Evolutionary conservation across 176 grass and related monocot species (phyloP), one percentile per base, ranked within the genome.

Genomic region (Metroxylon sagu): DNA sequence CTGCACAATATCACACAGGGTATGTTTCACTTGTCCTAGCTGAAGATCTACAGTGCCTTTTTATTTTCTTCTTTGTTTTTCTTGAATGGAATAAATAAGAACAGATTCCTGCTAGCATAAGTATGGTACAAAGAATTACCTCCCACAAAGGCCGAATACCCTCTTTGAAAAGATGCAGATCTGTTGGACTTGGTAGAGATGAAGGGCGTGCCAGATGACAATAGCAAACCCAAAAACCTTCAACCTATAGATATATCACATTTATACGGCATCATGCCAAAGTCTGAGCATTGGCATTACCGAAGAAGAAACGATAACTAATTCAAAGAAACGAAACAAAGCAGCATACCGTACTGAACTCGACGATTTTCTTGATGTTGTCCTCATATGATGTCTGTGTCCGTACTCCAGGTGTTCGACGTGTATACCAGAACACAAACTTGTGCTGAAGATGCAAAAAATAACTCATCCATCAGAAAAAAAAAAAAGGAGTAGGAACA

Each of bases 121-220:
- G 35, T 6, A 43, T 43, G 10, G 35, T 10, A 43, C 6, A 43
- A 43, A 75, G 10, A 43, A 59, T 29, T 89, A 98, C 94, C 94
- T 98, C 94, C 94, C 94, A 98, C 18, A 98, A 82, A 48, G 88
- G 94, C 3, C 88, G 82, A 62, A 98, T 85, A 29, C 94, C 94
- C 53, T 93, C 88, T 84, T 93, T 98, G 69, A 98, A 98, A 67
- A 98, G 88, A 83, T 88, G 88, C 57, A 98, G 70, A 79, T 98
- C 94, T 59, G 85, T 93, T 35, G 85, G 94, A 64, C 70, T 79
- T 3, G 87, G 88, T 2, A 98, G 79, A 15, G 67, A 39, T 10
- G 82, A 59, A 10, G 94, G 94, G 19, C 94, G 85, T 14, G 82
- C 61, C 1, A 98, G 79, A 76, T 98, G 94, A 74, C 94, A 98